Evolutionary conservation across 495 filamentous ascomycete species (phyloP), one percentile per base, ranked within the genome.

Genomic region (Echria macrotheca): DNA sequence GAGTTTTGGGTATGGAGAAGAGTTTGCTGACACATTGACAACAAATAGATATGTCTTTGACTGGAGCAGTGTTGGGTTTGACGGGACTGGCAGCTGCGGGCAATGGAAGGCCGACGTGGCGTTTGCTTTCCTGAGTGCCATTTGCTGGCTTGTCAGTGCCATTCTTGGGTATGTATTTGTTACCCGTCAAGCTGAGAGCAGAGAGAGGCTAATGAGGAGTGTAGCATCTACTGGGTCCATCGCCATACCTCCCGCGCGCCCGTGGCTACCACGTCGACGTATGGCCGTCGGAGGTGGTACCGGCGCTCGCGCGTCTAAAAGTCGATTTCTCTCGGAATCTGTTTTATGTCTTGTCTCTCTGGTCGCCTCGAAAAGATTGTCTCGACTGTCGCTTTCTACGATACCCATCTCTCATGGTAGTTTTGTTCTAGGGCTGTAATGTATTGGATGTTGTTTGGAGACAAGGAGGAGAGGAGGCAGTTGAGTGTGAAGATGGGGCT

Each of bases 11-110:
- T 12, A 28, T 46, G 12, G 47, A 12, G 28, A 31, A 12, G 28
- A 31, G 28, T 12, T 6, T 31, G 28, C 28, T 21, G 11, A 41
- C 15, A 41, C 21, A 37, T n/a, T 32, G 24, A 18, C 23, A 6
- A 29, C 7, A 10, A 14, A 7, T 66, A 76, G 80, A 46, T 91
- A 86, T 59, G 87, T 96, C 9, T 91, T 96, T 4, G 86, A 97
- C 64, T 95, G 93, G 43, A 85, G 90, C 56, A 89, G 94, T 59
- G 86, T 97, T 36, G 89, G 87, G 2, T 90, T 90, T 5, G 81
- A 94, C 56, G 84, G 81, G 48, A 79, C 78, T 35, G 89, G 72
- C 3, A 60, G 65, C 7, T 87, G 83, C 57, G 62, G 71, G 28
- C 70, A 78, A 46, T 85, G 78, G 81, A 86, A 83, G 65, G 78